Evolutionary conservation across 225 moss, liverwort and hornwort species (phyloP).

Genomic region (Sphagnum tenellum): DNA sequence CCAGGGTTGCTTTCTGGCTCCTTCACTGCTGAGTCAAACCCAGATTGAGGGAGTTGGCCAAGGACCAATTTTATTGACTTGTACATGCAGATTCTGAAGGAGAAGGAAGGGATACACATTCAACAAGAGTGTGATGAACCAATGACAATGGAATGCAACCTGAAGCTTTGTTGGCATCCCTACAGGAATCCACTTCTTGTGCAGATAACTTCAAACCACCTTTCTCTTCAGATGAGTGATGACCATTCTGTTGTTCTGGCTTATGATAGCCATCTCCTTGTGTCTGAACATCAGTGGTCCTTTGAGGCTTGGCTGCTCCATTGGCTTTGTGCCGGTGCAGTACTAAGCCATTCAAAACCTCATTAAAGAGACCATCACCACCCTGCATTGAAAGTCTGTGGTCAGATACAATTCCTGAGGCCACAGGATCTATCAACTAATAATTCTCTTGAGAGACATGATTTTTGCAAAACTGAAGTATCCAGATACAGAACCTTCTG

Average conservation of each 20-base stretch:
- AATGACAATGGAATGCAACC: constrained; percentile 7
- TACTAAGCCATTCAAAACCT: constrained; percentile 87
- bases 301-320: constrained; percentile 52
- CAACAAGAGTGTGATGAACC: constrained; percentile 31
- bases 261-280: constrained; percentile 15
- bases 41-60: constrained; percentile 10
- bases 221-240: neutral
- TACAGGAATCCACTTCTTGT: constrained; percentile 19
- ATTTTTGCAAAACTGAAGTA: no score
- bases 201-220: constrained; percentile 2
- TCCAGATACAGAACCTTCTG: no score
- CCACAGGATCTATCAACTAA: neutral
- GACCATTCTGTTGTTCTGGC: constrained; percentile 16
- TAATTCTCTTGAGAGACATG: neutral
- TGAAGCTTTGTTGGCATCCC: constrained; percentile 5
- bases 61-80: constrained; percentile 11
- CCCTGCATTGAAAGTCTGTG: constrained; percentile 32
- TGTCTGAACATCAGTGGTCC: constrained; percentile 36
- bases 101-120: constrained; percentile 15
- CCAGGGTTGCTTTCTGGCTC: constrained; percentile 5
- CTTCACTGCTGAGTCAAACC: constrained; percentile 15
- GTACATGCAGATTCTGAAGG: constrained; percentile 5
- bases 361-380: constrained; percentile 92
- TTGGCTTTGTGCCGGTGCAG: constrained; percentile 60
- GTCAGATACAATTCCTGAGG: no score